Base-by-base conservation (phyloP, 73 alveolate genomes). In the Blepharisma japonicum region DNA sequence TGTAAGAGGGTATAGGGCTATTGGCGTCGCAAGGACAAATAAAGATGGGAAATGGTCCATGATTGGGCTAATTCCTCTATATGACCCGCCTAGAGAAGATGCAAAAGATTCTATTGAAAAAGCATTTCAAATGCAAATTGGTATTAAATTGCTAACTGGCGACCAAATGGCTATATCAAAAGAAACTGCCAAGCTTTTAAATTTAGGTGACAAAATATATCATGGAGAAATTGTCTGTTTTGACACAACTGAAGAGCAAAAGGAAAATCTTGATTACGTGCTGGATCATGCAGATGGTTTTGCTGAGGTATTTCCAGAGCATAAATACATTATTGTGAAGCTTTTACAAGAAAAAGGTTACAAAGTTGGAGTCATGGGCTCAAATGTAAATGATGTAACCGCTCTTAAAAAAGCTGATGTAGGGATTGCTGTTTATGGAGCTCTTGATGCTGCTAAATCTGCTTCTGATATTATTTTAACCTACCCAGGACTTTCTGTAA, bases 371-470 rank as follows among this genome's bases (percentile, higher is more conserved):
- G 86, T 86, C 6, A 82, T 86, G 3, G 93, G 93, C 32, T 88
- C 77, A 76, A 85, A 86, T 20, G 81, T 87, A n/a, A 86, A 82
- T 42, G 93, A 86, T 77, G 93, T 89, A 8, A 86, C 93, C 4
- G 93, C 93, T 55, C 55, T 86, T 38, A 82, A 85, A 42, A 77
- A 77, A 77, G 74, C 91, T 25, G 93, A 86, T 77, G 93, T 86
- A 27, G 93, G 93, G 46, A 77, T 86, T 76, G 88, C 93, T 8
- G 86, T 82, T 86, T 86, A 77, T 55, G 91, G 81, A 1, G 93
- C 90, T 6, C 78, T 89, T 20, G 93, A 86, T 77, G 82, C 86
- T 2, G 93, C 93, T 6, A 80, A 82, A 77, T 85, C 81, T n/a
- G 91, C 93, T 42, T 25, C 85, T 49, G 93, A 86, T 77, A 86